phyloP scores from a whole-genome alignment of 345 rosid species.

The Citrus trifoliata region DNA sequence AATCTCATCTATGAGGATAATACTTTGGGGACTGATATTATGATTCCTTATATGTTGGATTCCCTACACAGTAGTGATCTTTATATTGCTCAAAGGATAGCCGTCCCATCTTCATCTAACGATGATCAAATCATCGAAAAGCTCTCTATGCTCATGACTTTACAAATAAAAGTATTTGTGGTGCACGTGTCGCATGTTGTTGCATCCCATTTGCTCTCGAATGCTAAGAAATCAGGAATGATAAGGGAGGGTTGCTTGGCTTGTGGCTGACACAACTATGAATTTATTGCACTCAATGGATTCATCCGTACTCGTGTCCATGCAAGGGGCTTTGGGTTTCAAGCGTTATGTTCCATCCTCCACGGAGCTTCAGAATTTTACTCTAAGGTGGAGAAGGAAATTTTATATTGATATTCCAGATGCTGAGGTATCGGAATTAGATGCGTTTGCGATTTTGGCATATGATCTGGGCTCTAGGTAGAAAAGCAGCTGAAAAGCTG shows the following conservation, averaged over 20 bases:
- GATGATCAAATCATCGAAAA: no score
- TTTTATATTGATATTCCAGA: not conserved
- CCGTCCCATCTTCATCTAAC: no score
- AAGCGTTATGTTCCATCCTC: slow-evolving; percentile 30
- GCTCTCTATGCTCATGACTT: no score
- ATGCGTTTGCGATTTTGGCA: slow-evolving; percentile 24
- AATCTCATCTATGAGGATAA: no score
- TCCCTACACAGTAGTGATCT: no score
- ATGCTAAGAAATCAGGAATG: no score
- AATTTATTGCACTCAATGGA: not conserved
- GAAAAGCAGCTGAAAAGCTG: slow-evolving; percentile 20
- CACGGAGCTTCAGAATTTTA: slow-evolving; percentile 28
- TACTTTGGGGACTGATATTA: no score
- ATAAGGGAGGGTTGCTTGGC: slow-evolving; percentile 34
- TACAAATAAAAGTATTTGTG: no score
- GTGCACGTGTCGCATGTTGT: no score
- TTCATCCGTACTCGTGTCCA: slow-evolving; percentile 1
- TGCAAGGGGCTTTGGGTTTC: slow-evolving; percentile 43
- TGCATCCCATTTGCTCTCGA: no score
- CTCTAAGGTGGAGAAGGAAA: slow-evolving; percentile 23
- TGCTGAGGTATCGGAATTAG: slow-evolving; percentile 6
- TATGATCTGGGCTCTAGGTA: slow-evolving; percentile 33
- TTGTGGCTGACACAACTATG: slow-evolving; percentile 21
- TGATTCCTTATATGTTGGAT: no score
- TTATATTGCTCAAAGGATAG: no score